These are phyloP conservation scores for Yamadazyma takamatsuzukensis DNA, from an alignment of 805 yeast species.

Conservation along the genomic window DNA sequence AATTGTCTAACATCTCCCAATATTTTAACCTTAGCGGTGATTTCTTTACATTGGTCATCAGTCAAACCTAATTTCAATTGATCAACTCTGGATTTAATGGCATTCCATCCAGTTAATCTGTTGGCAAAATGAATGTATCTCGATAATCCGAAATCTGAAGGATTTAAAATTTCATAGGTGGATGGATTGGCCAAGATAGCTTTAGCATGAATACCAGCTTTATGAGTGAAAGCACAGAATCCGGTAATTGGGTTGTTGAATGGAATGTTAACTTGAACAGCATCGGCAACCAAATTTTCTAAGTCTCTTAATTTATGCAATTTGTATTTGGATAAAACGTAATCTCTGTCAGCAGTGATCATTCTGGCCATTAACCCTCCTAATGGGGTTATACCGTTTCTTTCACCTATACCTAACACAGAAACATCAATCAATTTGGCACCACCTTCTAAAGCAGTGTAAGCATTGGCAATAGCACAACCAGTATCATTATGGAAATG, in stretches of 20 bases:
- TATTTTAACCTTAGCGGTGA: conserved; percentile 87
- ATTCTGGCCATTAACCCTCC: conserved; percentile 99
- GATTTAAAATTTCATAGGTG: conserved; percentile 95
- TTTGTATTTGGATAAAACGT: conserved; percentile 91
- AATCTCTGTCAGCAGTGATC: conserved; percentile 98
- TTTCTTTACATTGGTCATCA: conserved; percentile 93
- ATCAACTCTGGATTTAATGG: conserved; percentile 96
- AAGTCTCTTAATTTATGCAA: conserved; percentile 92
- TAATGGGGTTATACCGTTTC: conserved; percentile 96
- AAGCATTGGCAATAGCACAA: conserved; percentile 97
- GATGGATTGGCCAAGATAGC: conserved; percentile 98
- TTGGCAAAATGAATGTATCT: conserved; percentile 97
- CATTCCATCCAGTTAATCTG: conserved; percentile 98
- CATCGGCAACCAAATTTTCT: conserved; percentile 94
- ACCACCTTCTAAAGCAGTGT: conserved; percentile 97
- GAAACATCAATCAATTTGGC: conserved; percentile 93
- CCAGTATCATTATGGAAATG: conserved; percentile 99
- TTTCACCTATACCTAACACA: conserved; percentile 96
- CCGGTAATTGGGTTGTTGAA: conserved; percentile 99
- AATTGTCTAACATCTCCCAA: conserved; percentile 94
- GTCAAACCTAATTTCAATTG: conserved; percentile 86
- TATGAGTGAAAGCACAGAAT: conserved; percentile 98
- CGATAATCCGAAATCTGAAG: conserved; percentile 91
- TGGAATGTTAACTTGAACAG: conserved; percentile 95
- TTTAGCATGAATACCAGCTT: conserved; percentile 99